Evolutionary conservation across 1,139 yeast species (phyloP), one percentile per base, ranked within the genome.

Genomic region (Nakaseomyces uthaithaninus): DNA sequence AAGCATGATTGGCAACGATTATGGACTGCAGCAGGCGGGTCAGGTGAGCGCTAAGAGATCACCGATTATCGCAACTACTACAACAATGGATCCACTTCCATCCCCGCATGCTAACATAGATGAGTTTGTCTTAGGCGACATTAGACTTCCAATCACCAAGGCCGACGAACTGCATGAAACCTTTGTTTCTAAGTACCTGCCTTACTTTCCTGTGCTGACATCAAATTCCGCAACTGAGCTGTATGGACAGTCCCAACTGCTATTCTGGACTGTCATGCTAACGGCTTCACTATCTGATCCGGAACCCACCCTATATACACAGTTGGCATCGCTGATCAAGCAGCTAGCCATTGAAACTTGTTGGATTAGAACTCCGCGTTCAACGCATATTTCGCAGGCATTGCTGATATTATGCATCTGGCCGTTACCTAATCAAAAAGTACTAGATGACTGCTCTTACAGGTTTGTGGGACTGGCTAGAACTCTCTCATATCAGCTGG

Each of bases 401-500:
- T 66, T 89, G 35, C 65, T 87, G 22, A 80, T 89, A 27, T 68
- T 89, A 30, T 78, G 93, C 15, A 77, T 78, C 25, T 89, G 97
- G 97, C 96, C 96, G 1, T 64, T 89, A 36, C 96, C 97, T 0
- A 87, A 87, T 55, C 93, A 84, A 58, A 89, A 87, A 54, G 94
- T 89, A 8, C 68, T 89, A 46, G 97, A 89, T 63, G 97, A 89
- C 57, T 80, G 93, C 53, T 82, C 94, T 1, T 87, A 86, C 55
- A 69, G 97, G 53, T 87, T 86, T 60, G 77, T 85, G 17, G 94
- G 94, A 0, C 67, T 87, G 38, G 95, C 95, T 2, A 86, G 86
- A 51, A 79, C 82, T 45, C 66, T 89, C 38, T 85, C 94, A 0
- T 74, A 83, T 53, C 97, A 89, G 58, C 64, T 89, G 33, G 97